Evolutionary conservation across 495 filamentous ascomycete species (phyloP), one percentile per base, ranked within the genome.

Genomic region (Aspergillus biplanus): DNA sequence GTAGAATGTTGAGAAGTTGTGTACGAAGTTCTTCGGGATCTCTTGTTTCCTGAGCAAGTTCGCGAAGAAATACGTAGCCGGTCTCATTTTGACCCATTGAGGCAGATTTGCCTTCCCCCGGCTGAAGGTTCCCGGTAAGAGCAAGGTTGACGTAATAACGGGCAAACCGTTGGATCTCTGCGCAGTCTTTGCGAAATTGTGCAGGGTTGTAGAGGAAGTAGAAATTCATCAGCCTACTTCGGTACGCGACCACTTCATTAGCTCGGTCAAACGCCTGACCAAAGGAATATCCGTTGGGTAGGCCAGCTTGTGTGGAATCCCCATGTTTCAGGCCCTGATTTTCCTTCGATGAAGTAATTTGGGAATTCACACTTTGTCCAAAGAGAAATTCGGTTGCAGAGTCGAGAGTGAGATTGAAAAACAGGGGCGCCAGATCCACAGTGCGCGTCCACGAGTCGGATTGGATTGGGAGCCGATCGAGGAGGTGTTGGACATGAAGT

Each of bases 311-410:
- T n/a, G n/a, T n/a, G n/a, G n/a, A n/a, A n/a, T n/a, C n/a, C n/a
- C n/a, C n/a, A n/a, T n/a, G n/a, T n/a, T n/a, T n/a, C n/a, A n/a
- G n/a, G n/a, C n/a, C n/a, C n/a, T n/a, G n/a, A n/a, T n/a, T n/a
- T n/a, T n/a, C n/a, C n/a, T n/a, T n/a, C n/a, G n/a, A n/a, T n/a
- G n/a, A n/a, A n/a, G n/a, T n/a, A n/a, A n/a, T n/a, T 12, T 39
- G 35, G 35, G 35, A 39, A 12, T 39, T 12, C 35, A 39, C 35
- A 12, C 12, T 39, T 6, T 6, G 6, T 33, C 82, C 82, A 55
- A 84, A 82, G 65, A 88, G 69, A 63, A 88, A 86, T 42, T 85
- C 85, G 0, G 85, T 87, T 6, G 84, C 83, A 1, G 76, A 79
- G 65, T 88, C 86, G 54, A 87, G 79, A 2, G 85, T 85, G 58